Percentiles rank a stretch among this genome's conserved stretches.
These are phyloP conservation scores for Gossypium raimondii DNA, from an alignment of 345 rosid genomes.

Conservation along the genomic window DNA sequence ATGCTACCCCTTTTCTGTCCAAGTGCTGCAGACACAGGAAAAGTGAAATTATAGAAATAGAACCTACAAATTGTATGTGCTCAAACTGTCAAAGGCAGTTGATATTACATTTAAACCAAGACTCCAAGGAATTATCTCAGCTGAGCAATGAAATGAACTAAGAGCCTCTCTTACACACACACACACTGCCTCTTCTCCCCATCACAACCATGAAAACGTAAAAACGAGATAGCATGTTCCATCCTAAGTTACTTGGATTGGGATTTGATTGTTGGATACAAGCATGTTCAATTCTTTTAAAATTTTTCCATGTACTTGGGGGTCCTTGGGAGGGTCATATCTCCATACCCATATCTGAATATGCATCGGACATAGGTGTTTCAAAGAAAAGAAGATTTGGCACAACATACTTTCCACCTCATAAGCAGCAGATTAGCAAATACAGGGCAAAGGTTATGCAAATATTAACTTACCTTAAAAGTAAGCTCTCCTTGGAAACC, in stretches of 20 bases:
- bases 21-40: slow-evolving; percentile 33
- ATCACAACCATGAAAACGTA: not conserved
- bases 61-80: not conserved
- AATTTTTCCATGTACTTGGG: not conserved
- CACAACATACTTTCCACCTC: not conserved
- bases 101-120: not conserved
- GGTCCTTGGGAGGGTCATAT: not conserved
- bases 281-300: not conserved
- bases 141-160: not conserved
- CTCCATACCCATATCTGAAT: not conserved
- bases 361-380: not conserved
- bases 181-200: not conserved
- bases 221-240: not conserved
- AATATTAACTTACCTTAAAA: slow-evolving; percentile 34
- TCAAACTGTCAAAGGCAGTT: not conserved
- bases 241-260: not conserved
- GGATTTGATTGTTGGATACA: not conserved
- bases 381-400: not conserved
- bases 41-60: not conserved
- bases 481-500: slow-evolving; percentile 57
- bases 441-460: not conserved
- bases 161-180: not conserved
- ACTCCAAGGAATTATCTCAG: not conserved
- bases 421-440: not conserved
- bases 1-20: slow-evolving; percentile 51